Evolutionary conservation across 768 basidiomycete genomes (phyloP).

Genomic region (Tulasnella sp.): DNA sequence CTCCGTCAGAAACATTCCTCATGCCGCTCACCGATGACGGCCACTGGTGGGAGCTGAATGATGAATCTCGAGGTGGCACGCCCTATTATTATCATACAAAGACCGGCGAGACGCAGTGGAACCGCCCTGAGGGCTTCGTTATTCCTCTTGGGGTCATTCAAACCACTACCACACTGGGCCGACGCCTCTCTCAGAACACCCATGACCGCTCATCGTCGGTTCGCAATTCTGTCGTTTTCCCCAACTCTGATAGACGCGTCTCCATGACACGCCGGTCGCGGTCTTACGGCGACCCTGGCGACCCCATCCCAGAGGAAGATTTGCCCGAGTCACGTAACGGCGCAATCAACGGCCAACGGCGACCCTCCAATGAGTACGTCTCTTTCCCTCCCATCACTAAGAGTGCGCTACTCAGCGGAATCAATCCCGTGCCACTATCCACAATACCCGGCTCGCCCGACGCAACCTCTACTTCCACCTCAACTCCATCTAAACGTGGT

Average conservation of each 20-base stretch:
- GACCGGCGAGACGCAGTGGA: constrained; percentile 85
- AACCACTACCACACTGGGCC: constrained; percentile 17
- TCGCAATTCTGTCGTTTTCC: not conserved
- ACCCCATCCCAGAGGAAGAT: constrained; percentile 13
- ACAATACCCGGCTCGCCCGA: constrained; percentile 13
- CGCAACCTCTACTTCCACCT: not conserved
- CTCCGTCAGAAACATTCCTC: constrained; percentile 52
- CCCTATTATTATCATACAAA: constrained; percentile 94
- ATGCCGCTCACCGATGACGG: constrained; percentile 73
- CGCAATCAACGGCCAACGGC: not conserved
- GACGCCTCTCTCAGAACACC: constrained; percentile 16
- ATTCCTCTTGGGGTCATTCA: constrained; percentile 85
- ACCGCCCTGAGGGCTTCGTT: constrained; percentile 76
- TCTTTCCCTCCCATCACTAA: constrained; percentile 11
- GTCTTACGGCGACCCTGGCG: constrained; percentile 4
- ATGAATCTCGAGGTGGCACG: constrained; percentile 69
- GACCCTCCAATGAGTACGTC: constrained; percentile 6
- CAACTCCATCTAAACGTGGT: not conserved
- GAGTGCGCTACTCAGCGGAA: not conserved
- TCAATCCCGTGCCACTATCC: constrained; percentile 1
- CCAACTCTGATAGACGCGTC: not conserved
- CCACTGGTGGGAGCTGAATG: constrained; percentile 92
- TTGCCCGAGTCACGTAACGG: not conserved
- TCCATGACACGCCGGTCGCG: constrained; percentile 3
- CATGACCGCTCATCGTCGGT: not conserved